Percentiles rank a stretch among this genome's conserved stretches.
Evolutionary conservation across 2,329 filamentous ascomycete genomes (phyloP).

Genomic region (Fusarium burgessii): DNA sequence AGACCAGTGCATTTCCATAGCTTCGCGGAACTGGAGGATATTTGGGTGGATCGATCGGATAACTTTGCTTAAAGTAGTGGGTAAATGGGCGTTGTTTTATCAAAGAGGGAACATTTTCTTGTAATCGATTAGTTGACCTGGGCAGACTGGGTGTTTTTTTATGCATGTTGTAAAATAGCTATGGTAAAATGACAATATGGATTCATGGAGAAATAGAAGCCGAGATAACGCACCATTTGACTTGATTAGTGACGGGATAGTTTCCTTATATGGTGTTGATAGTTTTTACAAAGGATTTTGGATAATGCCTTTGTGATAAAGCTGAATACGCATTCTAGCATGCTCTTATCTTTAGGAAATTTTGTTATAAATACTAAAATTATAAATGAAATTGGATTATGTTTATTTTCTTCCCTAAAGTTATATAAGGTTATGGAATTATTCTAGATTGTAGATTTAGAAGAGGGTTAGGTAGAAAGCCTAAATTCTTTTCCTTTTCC

Average conservation of each 20-base stretch:
- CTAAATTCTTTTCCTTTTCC: background rate
- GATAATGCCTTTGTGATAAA: background rate
- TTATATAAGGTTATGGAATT: no score
- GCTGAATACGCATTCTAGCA: background rate
- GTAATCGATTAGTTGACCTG: conserved; percentile 33
- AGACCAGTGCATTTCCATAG: conserved; percentile 95
- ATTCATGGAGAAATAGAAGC: conserved; percentile 23
- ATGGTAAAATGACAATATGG: conserved; percentile 18
- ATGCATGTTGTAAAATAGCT: conserved; percentile 38
- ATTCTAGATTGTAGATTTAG: background rate
- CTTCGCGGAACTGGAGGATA: conserved; percentile 96
- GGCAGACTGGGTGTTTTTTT: conserved; percentile 22
- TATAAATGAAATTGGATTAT: background rate
- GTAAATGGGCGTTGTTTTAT: conserved; percentile 41
- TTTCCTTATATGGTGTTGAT: conserved; percentile 34
- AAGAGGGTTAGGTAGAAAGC: background rate
- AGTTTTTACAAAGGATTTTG: conserved; percentile 1
- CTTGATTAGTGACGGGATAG: conserved; percentile 9
- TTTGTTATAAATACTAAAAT: background rate
- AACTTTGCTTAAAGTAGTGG: conserved; percentile 80
- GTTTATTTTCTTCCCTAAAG: background rate
- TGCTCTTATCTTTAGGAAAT: background rate
- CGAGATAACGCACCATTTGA: conserved; percentile 4
- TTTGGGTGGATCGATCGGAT: conserved; percentile 93
- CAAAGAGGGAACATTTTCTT: conserved; percentile 28